A percentile compares a stretch with the other conserved stretches of the same genome.
Conservation (phyloP, 2,329 filamentous ascomycete genomes). For the Sodiomyces alkalinus region DNA sequence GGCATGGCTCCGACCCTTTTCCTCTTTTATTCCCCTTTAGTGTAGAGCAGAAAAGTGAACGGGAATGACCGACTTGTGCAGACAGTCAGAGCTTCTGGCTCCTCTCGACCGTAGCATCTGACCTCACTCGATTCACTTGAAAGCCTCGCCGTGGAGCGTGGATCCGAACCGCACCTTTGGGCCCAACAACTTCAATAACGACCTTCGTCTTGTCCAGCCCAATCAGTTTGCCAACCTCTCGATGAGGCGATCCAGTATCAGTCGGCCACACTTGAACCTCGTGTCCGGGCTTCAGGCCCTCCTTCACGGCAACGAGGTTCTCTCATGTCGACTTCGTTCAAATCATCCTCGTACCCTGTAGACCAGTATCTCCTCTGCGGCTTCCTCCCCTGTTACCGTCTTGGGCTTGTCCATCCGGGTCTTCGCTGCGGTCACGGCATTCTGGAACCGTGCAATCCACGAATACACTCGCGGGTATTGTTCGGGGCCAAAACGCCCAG, state of each 20-base stretch:
- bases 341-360: no score
- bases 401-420: conserved; percentile 17
- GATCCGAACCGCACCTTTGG: conserved; percentile 30
- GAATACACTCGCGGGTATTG: conserved; percentile 45
- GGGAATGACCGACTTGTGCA: no score
- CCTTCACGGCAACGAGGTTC: conserved; percentile 15
- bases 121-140: no score
- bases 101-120: no score
- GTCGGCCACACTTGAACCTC: conserved; percentile 44
- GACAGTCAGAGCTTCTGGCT: no score
- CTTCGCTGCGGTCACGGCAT: conserved; percentile 26
- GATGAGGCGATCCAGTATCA: conserved; percentile 44
- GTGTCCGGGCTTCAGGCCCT: conserved; percentile 35
- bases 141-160: conserved; percentile 49
- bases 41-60: no score
- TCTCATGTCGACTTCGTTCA: neutral
- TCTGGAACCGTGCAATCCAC: conserved; percentile 49
- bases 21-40: no score
- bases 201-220: conserved; percentile 37
- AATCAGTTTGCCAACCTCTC: conserved; percentile 41
- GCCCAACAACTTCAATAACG: conserved; percentile 35
- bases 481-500: conserved; percentile 31
- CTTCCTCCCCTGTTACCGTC: conserved; percentile 37
- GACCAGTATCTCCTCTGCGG: conserved; percentile 26
- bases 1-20: no score